Percentiles rank a stretch among this genome's conserved stretches.
Conservation (phyloP, 2,329 filamentous ascomycete genomes). For the Diplodia sapinea region DNA sequence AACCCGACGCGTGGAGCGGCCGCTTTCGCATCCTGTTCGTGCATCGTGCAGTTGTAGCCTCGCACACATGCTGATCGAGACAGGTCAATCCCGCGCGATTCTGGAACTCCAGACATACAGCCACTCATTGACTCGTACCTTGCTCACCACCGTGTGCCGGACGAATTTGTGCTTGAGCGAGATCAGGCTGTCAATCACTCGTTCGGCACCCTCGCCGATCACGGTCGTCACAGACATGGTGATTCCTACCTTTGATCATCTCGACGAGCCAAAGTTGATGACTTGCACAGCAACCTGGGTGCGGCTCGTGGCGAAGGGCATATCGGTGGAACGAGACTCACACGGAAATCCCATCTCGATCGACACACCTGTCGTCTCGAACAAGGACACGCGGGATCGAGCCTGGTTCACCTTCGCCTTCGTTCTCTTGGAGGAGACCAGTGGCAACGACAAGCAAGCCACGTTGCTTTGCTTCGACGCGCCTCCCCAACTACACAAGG, state of each 20-base stretch:
- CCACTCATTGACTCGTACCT: neutral
- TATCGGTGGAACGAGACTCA: neutral
- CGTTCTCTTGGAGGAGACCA: neutral
- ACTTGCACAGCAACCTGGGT: neutral
- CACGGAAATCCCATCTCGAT: neutral
- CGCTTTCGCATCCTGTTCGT: conserved; percentile 10
- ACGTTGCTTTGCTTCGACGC: conserved; percentile 43
- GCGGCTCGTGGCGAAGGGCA: conserved; percentile 1
- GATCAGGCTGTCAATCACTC: neutral
- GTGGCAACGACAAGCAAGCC: neutral
- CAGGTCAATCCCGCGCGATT: neutral
- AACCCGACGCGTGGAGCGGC: neutral
- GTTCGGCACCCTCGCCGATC: neutral
- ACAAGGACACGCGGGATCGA: neutral
- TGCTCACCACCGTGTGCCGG: neutral
- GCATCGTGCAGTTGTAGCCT: neutral
- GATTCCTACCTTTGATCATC: neutral
- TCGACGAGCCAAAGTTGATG: neutral
- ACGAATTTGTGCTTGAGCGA: conserved; percentile 6
- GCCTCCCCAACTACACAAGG: conserved; percentile 34
- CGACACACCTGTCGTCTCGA: neutral
- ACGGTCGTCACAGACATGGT: neutral
- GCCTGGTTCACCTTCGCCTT: conserved; percentile 19
- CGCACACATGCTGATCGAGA: neutral
- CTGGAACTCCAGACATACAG: neutral